A percentile compares a stretch with the other conserved stretches of the same genome.
phyloP scores from a whole-genome alignment of 2,329 filamentous ascomycete species.

The Nigrograna mackinnonii region DNA sequence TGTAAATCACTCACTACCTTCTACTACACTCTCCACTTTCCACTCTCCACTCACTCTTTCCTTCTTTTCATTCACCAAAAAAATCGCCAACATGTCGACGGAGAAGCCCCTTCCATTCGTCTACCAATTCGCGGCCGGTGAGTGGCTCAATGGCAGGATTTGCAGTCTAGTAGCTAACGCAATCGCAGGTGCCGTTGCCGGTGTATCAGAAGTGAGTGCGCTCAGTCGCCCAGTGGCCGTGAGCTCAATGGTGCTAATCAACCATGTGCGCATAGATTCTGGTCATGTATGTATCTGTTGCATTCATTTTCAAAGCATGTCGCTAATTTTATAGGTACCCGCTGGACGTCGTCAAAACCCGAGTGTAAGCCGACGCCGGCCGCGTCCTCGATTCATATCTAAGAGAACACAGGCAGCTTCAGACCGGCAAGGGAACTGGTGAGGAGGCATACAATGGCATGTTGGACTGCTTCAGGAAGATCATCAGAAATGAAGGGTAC shows the following conservation, averaged over 20 bases:
- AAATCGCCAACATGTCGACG: constrained; percentile 46
- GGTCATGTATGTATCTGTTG: constrained; percentile 68
- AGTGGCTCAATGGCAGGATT: constrained; percentile 40
- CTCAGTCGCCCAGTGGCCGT: constrained; percentile 10
- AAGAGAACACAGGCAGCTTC: constrained; percentile 71
- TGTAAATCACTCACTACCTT: neutral
- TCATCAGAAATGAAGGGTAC: constrained; percentile 93
- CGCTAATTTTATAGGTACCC: constrained; percentile 76
- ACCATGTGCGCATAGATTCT: constrained; percentile 66
- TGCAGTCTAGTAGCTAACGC: constrained; percentile 34
- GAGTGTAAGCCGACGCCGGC: constrained; percentile 68
- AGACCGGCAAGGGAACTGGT: constrained; percentile 72
- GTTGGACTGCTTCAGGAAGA: constrained; percentile 97
- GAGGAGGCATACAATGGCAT: constrained; percentile 94
- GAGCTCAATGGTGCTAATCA: constrained; percentile 26
- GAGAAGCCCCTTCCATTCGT: constrained; percentile 83
- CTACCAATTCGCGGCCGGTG: constrained; percentile 94
- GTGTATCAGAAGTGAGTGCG: constrained; percentile 86
- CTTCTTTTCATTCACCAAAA: constrained; percentile 7
- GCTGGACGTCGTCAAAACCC: constrained; percentile 96
- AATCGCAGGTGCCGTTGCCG: constrained; percentile 79
- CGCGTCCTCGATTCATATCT: constrained; percentile 12
- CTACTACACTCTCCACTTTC: constrained; percentile 17
- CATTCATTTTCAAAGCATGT: neutral
- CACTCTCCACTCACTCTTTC: constrained; percentile 7